Base-by-base conservation (phyloP, 495 filamentous ascomycete genomes). In the Podospora pseudopauciseta region DNA sequence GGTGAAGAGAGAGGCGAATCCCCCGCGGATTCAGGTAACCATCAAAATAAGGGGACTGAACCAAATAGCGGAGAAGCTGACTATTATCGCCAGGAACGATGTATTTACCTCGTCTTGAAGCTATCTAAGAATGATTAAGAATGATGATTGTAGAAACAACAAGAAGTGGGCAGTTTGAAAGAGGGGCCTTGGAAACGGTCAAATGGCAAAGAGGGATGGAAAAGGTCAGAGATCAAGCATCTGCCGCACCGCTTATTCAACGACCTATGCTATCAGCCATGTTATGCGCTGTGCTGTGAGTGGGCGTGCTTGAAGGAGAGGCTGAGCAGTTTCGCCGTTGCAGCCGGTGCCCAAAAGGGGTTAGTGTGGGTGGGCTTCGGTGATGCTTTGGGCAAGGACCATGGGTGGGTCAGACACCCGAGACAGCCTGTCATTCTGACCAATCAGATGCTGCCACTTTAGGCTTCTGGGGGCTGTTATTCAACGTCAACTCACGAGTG, bases 311-410 rank as follows among this genome's bases (percentile, higher is more conserved):
- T 62, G 69, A 67, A 70, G 65, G 56, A 66, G 23, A 67, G 39
- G 56, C 62, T 39, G 64, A 63, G 30, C 60, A 62, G 65, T 64
- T 44, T 66, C 63, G 20, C 18, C 19, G 53, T 26, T 32, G 23
- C 58, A 56, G 68, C 73, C 75, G 76, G 76, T 78, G 70, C 72
- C 71, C 32, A 68, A 69, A 64, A 11, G 30, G 74, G 76, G 60
- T 75, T 77, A 78, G 76, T 68, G 70, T 54, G 16, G 2, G 15
- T n/a, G 23, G 28, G 20, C 53, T 59, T 67, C 74, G 75, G 73
- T 75, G 69, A 71, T 72, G 71, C 64, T 71, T 76, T 73, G 67
- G 73, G 75, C 61, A 63, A 44, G 32, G 32, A 32, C n/a, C 34
- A 32, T 39, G 32, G 59, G 23, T 67, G 57, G 57, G 19, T 49